A percentile compares a stretch with the other conserved stretches of the same genome.
Evolutionary conservation across 225 moss, liverwort and hornwort genomes (phyloP).

Genomic region (Polytrichum commune): DNA sequence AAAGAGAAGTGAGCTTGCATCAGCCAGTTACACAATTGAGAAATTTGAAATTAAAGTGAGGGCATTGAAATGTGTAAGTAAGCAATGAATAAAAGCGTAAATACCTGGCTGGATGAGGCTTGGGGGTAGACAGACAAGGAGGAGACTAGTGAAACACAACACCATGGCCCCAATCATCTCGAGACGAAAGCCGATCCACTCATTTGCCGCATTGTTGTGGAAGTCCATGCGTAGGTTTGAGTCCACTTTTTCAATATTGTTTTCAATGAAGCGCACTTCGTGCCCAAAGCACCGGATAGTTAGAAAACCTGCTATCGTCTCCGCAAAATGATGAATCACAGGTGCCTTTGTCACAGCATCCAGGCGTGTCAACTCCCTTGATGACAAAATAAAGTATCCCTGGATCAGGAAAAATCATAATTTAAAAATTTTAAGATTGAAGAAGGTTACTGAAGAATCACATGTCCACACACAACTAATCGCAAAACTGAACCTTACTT

Average conservation of each 20-base stretch:
- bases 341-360: constrained; percentile 72
- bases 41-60: neutral
- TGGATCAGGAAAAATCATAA: constrained; percentile 3
- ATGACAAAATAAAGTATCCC: constrained; percentile 52
- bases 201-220: constrained; percentile 60
- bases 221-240: constrained; percentile 62
- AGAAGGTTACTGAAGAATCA: no score
- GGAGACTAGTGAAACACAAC: constrained; percentile 38
- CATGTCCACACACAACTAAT: no score
- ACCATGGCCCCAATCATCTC: constrained; percentile 45
- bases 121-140: constrained; percentile 36
- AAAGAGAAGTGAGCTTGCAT: no score
- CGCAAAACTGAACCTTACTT: no score
- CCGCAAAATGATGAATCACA: constrained; percentile 64
- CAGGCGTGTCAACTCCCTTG: constrained; percentile 61
- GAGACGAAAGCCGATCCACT: constrained; percentile 66
- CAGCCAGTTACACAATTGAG: no score
- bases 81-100: neutral
- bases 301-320: constrained; percentile 52
- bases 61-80: no score
- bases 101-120: constrained; percentile 43
- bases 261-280: constrained; percentile 38
- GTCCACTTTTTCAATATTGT: constrained; percentile 52
- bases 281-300: constrained; percentile 58
- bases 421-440: no score